These are phyloP conservation scores for Penicillium cinerascens DNA, from an alignment of 495 filamentous ascomycete genomes.

Conservation along the genomic window DNA sequence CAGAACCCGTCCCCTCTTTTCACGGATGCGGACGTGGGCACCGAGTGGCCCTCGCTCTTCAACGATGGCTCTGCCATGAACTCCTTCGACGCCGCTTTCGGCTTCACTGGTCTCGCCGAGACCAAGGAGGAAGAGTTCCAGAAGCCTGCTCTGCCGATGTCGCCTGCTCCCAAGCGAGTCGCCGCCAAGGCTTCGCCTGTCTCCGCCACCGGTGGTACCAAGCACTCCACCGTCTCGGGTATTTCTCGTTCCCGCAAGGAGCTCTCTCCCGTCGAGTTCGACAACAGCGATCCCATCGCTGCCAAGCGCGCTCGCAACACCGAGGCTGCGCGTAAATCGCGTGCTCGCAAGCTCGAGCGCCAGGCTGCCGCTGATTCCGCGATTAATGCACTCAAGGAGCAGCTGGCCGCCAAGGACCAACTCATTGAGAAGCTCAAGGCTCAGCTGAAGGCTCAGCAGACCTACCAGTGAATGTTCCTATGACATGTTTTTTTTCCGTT, in stretches of 20 bases:
- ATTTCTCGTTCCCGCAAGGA: constrained; percentile 74
- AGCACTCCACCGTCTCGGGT: constrained; percentile 67
- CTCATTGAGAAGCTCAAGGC: constrained; percentile 50
- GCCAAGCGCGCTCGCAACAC: constrained; percentile 96
- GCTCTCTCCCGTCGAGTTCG: constrained; percentile 64
- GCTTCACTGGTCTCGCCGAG: constrained; percentile 26
- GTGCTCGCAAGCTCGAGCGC: constrained; percentile 72
- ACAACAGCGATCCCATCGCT: constrained; percentile 64
- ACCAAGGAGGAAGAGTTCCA: constrained; percentile 24
- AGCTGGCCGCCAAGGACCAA: constrained; percentile 54
- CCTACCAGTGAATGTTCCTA: constrained; percentile 17
- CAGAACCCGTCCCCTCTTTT: constrained; percentile 74
- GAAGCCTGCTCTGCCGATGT: constrained; percentile 31
- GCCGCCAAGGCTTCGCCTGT: constrained; percentile 22
- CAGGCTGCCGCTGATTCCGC: constrained; percentile 58
- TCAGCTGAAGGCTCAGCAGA: constrained; percentile 21
- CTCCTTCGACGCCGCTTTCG: constrained; percentile 35
- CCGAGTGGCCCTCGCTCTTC: constrained; percentile 59
- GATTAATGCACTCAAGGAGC: constrained; percentile 49
- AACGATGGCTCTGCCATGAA: constrained; percentile 37
- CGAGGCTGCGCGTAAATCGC: constrained; percentile 90
- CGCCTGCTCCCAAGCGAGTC: constrained; percentile 42
- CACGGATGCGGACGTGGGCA: constrained; percentile 34
- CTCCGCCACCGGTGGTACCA: constrained; percentile 32
- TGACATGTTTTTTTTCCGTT: constrained; percentile 10